Percentiles rank a stretch among this genome's conserved stretches.
phyloP scores from a whole-genome alignment of 495 filamentous ascomycete genomes.

The Terfezia boudieri region DNA sequence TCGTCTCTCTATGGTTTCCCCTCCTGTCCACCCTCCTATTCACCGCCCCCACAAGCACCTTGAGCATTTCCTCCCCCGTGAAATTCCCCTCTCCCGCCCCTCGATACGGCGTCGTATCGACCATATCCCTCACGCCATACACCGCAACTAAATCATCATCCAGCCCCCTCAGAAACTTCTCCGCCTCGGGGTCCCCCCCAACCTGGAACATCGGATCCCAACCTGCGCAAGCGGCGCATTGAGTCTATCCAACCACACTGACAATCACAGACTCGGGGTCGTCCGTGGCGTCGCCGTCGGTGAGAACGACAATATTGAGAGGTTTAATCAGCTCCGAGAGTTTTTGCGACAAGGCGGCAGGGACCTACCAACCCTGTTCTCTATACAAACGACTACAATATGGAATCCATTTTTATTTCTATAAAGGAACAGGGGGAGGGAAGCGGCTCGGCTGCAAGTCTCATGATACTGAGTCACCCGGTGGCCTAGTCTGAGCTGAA shows the following conservation, averaged over 20 bases:
- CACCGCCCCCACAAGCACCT: slow-evolving; percentile 14
- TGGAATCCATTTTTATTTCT: too few species aligned
- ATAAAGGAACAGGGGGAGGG: too few species aligned
- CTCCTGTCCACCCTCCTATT: slow-evolving; percentile 14
- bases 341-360: not conserved
- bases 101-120: slow-evolving; percentile 41
- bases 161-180: slow-evolving; percentile 41
- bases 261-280: slow-evolving; percentile 54
- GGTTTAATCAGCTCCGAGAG: slow-evolving; percentile 31
- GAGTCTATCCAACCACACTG: slow-evolving; percentile 37
- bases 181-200: slow-evolving; percentile 22
- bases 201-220: slow-evolving; percentile 80
- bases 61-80: slow-evolving; percentile 13
- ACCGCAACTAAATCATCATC: slow-evolving; percentile 49
- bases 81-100: not conserved
- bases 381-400: too few species aligned
- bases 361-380: too few species aligned
- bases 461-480: too few species aligned
- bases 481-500: too few species aligned
- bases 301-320: slow-evolving; percentile 83
- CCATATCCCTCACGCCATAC: slow-evolving; percentile 55
- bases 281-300: slow-evolving; percentile 70
- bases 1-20: slow-evolving; percentile 4
- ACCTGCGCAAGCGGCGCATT: slow-evolving; percentile 66
- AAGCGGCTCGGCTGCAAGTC: too few species aligned